These are phyloP conservation scores for Tephrocybe rancida DNA, from an alignment of 768 basidiomycete genomes.

Conservation along the genomic window DNA sequence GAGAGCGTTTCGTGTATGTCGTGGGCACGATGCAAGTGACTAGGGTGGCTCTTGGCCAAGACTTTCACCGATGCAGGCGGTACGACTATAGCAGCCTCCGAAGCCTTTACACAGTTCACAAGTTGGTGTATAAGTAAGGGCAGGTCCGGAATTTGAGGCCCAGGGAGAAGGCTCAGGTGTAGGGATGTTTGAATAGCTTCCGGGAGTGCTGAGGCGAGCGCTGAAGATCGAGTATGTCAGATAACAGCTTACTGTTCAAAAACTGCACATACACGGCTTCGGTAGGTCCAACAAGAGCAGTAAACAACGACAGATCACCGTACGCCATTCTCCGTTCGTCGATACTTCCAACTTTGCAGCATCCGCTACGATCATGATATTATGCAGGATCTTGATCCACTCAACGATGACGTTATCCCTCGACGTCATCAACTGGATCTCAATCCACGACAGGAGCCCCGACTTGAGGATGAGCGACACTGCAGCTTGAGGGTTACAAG, in stretches of 20 bases:
- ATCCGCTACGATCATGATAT: conserved; percentile 56
- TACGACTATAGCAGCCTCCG: conserved; percentile 26
- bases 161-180: conserved; percentile 37
- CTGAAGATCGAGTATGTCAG: conserved; percentile 3
- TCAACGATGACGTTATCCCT: conserved; percentile 46
- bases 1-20: conserved; percentile 38
- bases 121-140: conserved; percentile 31
- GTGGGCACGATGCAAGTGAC: conserved; percentile 34
- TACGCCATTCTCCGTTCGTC: conserved; percentile 63
- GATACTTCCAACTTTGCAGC: conserved; percentile 51
- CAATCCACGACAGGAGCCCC: conserved; percentile 79
- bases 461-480: conserved; percentile 74
- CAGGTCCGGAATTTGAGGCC: conserved; percentile 25
- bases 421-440: conserved; percentile 58
- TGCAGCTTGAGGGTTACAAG: conserved; percentile 67
- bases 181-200: conserved; percentile 32
- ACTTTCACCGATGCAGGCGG: conserved; percentile 9
- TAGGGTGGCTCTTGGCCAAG: not conserved
- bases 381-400: conserved; percentile 70
- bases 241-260: not conserved
- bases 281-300: conserved; percentile 35
- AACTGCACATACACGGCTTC: conserved; percentile 26
- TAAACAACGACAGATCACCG: conserved; percentile 56
- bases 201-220: conserved; percentile 15
- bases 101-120: conserved; percentile 24